A percentile compares a stretch with the other conserved stretches of the same genome.
These are phyloP conservation scores for Trypanosoma cruzi DNA, from an alignment of 208 protist genomes.

Conservation along the genomic window DNA sequence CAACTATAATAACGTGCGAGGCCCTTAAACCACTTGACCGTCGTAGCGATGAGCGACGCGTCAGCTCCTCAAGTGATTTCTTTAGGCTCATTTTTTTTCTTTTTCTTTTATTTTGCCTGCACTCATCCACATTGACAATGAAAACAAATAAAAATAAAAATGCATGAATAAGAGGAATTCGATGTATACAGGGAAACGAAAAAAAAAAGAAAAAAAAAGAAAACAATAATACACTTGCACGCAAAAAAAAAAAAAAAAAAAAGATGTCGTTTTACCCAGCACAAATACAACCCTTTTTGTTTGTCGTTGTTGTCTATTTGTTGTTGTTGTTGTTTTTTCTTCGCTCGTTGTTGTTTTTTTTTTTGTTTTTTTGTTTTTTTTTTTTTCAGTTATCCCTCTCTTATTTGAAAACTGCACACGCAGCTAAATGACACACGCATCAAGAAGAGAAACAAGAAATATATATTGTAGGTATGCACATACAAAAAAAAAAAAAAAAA, in stretches of 20 bases:
- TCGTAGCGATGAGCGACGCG: background rate
- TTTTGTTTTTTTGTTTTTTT: background rate
- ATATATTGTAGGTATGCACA: background rate
- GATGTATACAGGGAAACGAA: too few species aligned
- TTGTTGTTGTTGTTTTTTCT: background rate
- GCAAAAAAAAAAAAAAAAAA: conserved; percentile 1
- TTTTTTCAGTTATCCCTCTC: too few species aligned
- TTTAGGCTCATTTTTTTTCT: conserved; percentile 28
- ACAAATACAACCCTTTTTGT: background rate
- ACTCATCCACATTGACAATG: background rate
- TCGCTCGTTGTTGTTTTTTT: background rate
- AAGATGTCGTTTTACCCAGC: background rate
- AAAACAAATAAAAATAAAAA: background rate
- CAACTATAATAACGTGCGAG: conserved; percentile 33
- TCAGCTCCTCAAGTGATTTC: conserved; percentile 13
- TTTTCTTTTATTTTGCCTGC: background rate
- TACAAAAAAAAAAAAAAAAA: background rate
- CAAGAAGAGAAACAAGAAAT: background rate
- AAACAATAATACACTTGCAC: background rate
- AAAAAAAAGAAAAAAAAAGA: conserved; percentile 7
- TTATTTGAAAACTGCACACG: background rate
- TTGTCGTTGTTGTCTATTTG: background rate
- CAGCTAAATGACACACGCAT: background rate
- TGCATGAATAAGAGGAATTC: background rate
- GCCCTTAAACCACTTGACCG: background rate